Conservation (phyloP, 805 yeast genomes). For the Wickerhamomyces subpelliculosus region DNA sequence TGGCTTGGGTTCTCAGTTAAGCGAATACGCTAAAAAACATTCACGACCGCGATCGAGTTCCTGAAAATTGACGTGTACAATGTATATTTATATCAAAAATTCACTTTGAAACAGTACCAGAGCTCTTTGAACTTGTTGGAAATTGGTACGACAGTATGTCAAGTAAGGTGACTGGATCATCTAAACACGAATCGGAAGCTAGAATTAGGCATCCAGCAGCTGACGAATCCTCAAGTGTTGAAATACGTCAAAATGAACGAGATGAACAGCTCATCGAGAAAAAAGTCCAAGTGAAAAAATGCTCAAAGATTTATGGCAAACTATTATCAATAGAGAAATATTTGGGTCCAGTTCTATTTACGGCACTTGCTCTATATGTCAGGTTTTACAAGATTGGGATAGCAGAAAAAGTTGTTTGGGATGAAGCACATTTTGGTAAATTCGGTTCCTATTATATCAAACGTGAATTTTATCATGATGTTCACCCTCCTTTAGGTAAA, state of each 20-base stretch:
- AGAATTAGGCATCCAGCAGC: not conserved
- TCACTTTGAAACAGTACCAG: too few relatives aligned
- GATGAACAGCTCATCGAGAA: not conserved
- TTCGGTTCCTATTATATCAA: constrained; percentile 75
- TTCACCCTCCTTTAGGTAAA: constrained; percentile 83
- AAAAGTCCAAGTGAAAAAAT: not conserved
- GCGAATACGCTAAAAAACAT: too few relatives aligned
- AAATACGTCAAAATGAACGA: not conserved
- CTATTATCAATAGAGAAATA: constrained; percentile 8
- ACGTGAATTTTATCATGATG: constrained; percentile 80
- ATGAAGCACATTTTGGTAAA: constrained; percentile 86
- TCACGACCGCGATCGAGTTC: too few relatives aligned
- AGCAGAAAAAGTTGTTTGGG: constrained; percentile 69
- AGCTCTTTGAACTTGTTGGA: too few relatives aligned
- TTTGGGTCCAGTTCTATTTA: constrained; percentile 37
- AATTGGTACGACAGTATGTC: not conserved
- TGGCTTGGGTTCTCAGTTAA: too few relatives aligned
- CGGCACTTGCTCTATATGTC: constrained; percentile 41
- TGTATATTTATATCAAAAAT: too few relatives aligned
- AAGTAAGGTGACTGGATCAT: not conserved
- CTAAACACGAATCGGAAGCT: constrained; percentile 1
- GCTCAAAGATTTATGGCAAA: not conserved
- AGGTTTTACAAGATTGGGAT: constrained; percentile 54
- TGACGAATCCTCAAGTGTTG: not conserved
- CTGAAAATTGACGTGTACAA: too few relatives aligned